Evolutionary conservation across 2,329 filamentous ascomycete species (phyloP).

Genomic region (Fusarium algeriense): DNA sequence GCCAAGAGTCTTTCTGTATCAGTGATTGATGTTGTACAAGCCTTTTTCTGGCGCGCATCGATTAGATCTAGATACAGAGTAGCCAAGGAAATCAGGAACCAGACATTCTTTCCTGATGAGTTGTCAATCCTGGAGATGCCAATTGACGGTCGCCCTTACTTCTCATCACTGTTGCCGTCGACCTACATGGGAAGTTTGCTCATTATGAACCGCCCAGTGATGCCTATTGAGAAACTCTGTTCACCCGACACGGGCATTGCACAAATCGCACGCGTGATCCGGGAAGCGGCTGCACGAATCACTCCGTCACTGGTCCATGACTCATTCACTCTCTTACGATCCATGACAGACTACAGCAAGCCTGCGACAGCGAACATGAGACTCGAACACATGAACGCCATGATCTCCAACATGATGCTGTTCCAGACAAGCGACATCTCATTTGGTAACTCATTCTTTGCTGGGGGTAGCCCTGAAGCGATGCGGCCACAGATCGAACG

Average conservation of each 20-base stretch:
- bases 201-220: neutral
- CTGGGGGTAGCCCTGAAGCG: constrained; percentile 5
- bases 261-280: constrained; percentile 1
- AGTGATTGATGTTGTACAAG: constrained; percentile 1
- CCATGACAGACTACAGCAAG: constrained; percentile 16
- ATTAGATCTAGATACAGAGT: constrained; percentile 12
- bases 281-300: constrained; percentile 6
- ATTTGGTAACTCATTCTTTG: constrained; percentile 9
- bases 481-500: constrained; percentile 19
- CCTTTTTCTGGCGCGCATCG: constrained; percentile 15
- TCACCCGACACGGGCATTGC: neutral
- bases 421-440: constrained; percentile 13
- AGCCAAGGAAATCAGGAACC: neutral
- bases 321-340: neutral
- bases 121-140: constrained; percentile 20
- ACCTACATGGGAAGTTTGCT: constrained; percentile 17
- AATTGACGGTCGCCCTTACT: constrained; percentile 11
- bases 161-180: constrained; percentile 3
- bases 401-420: constrained; percentile 18
- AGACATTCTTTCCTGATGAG: neutral
- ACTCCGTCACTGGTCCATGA: constrained; percentile 9
- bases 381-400: constrained; percentile 12
- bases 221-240: constrained; percentile 1
- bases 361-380: constrained; percentile 22
- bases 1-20: neutral